Evolutionary conservation across 371 early-diverging fungal genomes (phyloP), one percentile per base, ranked within the genome.

Genomic region (Funneliformis caledonium): DNA sequence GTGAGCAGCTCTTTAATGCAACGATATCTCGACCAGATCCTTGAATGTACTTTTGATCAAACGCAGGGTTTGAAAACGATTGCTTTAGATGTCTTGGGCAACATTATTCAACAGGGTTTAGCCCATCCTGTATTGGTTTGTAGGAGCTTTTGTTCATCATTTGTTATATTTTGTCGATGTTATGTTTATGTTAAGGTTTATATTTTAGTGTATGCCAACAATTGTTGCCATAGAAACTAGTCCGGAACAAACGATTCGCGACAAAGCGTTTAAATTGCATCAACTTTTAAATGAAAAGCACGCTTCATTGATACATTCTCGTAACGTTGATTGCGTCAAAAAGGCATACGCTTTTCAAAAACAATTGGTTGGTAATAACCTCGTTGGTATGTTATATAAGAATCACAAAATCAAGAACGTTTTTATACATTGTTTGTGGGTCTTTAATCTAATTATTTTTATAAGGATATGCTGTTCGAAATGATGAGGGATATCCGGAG

Each of bases 1-100:
- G 94, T 95, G 4, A 93, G 94, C 76, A 91, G 92, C 1, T 90
- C 96, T 31, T 82, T 97, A 60, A 94, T 96, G 93, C 97, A 97
- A 81, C 89, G 91, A 11, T 96, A 94, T 75, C 84, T 97, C 19
- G 86, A 87, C 2, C 84, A 89, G 4, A 91, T 97, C 22, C 85
- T 96, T 11, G 84, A 88, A n/a, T 93, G 93, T 64, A 88, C 94
- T 22, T 85, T 96, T 50, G 80, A 82, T 22, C 76, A 81, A 19
- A 87, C 89, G 26, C 74, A 75, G 6, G 75, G 82, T 16, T 83
- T 94, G 16, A 89, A 92, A 22, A 84, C 85, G 33, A 85, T 89
- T 4, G 93, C 95, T 0, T 94, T 97, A 81, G 95, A 96, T 72
- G 93, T 95, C 0, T 86, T 97, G 0, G 85, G 89, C 2, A 84